A percentile compares a stretch with the other conserved stretches of the same genome.
phyloP scores from a whole-genome alignment of 805 yeast genomes.

The Starmerella vaccinii region DNA sequence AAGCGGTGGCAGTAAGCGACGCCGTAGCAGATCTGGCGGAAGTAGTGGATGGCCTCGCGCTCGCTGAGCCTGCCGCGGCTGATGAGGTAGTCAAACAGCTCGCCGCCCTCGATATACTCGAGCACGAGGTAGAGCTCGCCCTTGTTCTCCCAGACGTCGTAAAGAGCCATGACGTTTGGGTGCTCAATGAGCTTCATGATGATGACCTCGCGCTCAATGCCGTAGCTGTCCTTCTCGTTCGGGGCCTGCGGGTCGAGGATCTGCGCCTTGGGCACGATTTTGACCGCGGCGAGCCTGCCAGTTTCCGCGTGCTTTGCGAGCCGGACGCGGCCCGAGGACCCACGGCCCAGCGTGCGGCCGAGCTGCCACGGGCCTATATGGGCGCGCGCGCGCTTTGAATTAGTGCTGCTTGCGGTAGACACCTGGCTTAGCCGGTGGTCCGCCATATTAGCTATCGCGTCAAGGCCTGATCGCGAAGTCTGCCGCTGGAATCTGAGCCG shows the following conservation, averaged over 20 bases:
- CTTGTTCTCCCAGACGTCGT: constrained; percentile 97
- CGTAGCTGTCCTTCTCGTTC: constrained; percentile 49
- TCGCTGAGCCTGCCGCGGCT: constrained; percentile 83
- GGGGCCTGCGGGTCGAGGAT: constrained; percentile 28
- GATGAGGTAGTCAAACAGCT: constrained; percentile 81
- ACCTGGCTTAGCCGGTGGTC: constrained; percentile 26
- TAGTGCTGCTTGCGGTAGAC: constrained; percentile 29
- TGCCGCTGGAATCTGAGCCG: neutral
- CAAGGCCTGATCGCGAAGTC: neutral
- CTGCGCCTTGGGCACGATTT: constrained; percentile 81
- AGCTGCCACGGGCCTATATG: constrained; percentile 94
- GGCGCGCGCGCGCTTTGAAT: constrained; percentile 41
- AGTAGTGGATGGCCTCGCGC: constrained; percentile 79
- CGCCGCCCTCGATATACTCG: constrained; percentile 97
- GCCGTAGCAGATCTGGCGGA: constrained; percentile 75
- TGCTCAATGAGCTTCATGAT: constrained; percentile 93
- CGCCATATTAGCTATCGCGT: constrained; percentile 13
- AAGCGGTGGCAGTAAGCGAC: constrained; percentile 76
- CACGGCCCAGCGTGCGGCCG: constrained; percentile 89
- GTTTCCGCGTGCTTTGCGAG: constrained; percentile 78
- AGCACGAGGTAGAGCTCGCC: constrained; percentile 82
- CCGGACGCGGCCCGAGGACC: constrained; percentile 92
- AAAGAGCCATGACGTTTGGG: constrained; percentile 83
- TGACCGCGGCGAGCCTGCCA: constrained; percentile 89
- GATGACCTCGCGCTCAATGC: constrained; percentile 93